Base-by-base conservation (phyloP, 2,329 filamentous ascomycete genomes). In the Hirsutella thompsonii region DNA sequence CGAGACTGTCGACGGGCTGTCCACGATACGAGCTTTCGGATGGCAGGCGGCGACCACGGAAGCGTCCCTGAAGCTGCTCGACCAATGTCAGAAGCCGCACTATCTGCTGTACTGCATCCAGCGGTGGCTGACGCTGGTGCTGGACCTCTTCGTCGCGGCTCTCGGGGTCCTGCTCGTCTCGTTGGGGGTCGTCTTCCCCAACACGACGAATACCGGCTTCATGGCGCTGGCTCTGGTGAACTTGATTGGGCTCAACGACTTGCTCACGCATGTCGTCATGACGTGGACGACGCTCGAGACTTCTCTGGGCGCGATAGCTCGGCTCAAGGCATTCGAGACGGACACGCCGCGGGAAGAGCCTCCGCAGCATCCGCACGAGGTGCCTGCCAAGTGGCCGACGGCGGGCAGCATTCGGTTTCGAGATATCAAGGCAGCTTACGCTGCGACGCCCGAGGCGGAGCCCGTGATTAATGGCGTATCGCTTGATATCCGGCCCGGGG, bases 241-340 rank as follows among this genome's bases (percentile, higher is more conserved):
- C 5, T 38, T 53, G 1, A 38, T 44, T 36, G 50, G 51, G 2
- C 48, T 60, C 14, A 47, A 43, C 5, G 37, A 28, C 0, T 45
- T 58, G 0, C 37, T 51, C 1, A 49, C 48, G n/a, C 42, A 46
- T 8, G 44, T 60, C 2, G 44, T 62, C 26, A 45, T 44, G 30
- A 46, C 45, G 20, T 61, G 57, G 57, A 57, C 56, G 2, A 38
- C 50, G 23, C 43, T 61, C 16, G 58, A 62, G 42, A 59, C 56
- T 1, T 49, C 36, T 1, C 51, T 37, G 9, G 60, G 32, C 42
- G 60, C 35, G 40, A 54, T 37, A 50, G 50, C 41, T 18, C 44
- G 55, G 8, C 43, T 58, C 3, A 49, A 48, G 43, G 44, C 41
- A 3, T 60, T 59, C 30, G 46, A 41, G 9, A 40, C 43, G 3